These are phyloP conservation scores for Arthrobotrys iridis DNA, from an alignment of 2,329 filamentous ascomycete species.

Conservation along the genomic window DNA sequence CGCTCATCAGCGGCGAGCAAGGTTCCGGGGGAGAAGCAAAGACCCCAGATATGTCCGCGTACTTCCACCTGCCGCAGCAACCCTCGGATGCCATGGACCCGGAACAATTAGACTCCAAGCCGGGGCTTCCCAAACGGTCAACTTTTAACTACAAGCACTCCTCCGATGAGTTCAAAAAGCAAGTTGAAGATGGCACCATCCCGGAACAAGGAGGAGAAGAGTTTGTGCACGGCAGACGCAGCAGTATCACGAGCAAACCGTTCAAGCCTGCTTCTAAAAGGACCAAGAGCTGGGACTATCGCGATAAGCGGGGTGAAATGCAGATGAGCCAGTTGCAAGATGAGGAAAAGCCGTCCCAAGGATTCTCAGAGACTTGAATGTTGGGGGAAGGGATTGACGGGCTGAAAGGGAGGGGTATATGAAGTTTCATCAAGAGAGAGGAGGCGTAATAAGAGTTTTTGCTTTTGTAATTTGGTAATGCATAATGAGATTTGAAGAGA, in stretches of 20 bases:
- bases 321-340: conserved; percentile 25
- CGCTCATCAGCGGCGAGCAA: conserved; percentile 53
- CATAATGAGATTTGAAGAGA: neutral
- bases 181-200: conserved; percentile 11
- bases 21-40: neutral
- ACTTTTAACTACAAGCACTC: conserved; percentile 41
- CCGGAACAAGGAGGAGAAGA: neutral
- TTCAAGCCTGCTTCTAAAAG: conserved; percentile 40
- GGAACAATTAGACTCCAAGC: conserved; percentile 26
- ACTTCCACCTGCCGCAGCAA: conserved; percentile 43
- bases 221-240: neutral
- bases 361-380: conserved; percentile 38
- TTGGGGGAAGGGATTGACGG: conserved; percentile 10
- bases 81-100: conserved; percentile 23
- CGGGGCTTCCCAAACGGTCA: conserved; percentile 25
- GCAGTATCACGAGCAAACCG: conserved; percentile 43
- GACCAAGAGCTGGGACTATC: conserved; percentile 47
- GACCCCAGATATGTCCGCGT: conserved; percentile 14
- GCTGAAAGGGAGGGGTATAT: conserved; percentile 1
- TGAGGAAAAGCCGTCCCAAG: neutral
- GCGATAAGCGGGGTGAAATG: conserved; percentile 46
- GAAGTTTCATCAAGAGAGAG: conserved; percentile 1
- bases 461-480: conserved; percentile 13
- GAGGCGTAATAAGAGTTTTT: neutral
- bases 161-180: conserved; percentile 37